Evolutionary conservation across 2,329 filamentous ascomycete species (phyloP), one percentile per base, ranked within the genome.

Genomic region (Phaeosphaeriaceae sp.): DNA sequence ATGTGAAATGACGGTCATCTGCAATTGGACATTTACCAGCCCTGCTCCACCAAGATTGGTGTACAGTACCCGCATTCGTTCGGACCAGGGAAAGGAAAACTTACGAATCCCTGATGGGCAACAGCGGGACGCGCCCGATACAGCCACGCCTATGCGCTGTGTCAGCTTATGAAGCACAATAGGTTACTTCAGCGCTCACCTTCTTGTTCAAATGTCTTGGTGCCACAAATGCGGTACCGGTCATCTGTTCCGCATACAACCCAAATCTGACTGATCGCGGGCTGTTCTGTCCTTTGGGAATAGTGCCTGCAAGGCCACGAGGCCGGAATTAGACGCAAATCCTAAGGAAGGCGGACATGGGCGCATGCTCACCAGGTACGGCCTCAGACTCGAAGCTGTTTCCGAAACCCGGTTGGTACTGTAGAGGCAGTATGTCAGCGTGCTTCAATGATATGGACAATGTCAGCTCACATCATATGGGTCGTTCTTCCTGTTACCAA

Each of bases 361-460:
- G 52, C 28, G 30, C 19, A 21, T 57, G 52, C 65, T 68, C 49
- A 71, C 72, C 79, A 13, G 81, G 79, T 1, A 84, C 74, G 1
- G 80, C 80, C 61, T 83, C 81, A 23, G 81, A 82, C 52, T 78
- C 77, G 58, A 83, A 82, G 73, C 69, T 66, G 68, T 88, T 88
- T 40, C 82, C 82, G 65, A 87, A 87, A 21, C 85, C 86, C 21
- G 80, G 71, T 82, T 86, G 83, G 66, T 88, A 88, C 75, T 83
- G 54, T 52, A 35, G 40, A 52, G 49, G 21, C n/a, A 3, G 35
- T 23, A 23, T 35, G 62, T 26, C 59, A 69, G 63, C 52, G 35
- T 6, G 35, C 47, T 19, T 54, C 11, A 40, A 43, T 19, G 17
- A 9, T 9, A 13, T 21, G 4, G 22, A 15, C 10, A 10, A 19